Evolutionary conservation across 2,329 filamentous ascomycete species (phyloP).

Genomic region (Clarireedia hainanense): DNA sequence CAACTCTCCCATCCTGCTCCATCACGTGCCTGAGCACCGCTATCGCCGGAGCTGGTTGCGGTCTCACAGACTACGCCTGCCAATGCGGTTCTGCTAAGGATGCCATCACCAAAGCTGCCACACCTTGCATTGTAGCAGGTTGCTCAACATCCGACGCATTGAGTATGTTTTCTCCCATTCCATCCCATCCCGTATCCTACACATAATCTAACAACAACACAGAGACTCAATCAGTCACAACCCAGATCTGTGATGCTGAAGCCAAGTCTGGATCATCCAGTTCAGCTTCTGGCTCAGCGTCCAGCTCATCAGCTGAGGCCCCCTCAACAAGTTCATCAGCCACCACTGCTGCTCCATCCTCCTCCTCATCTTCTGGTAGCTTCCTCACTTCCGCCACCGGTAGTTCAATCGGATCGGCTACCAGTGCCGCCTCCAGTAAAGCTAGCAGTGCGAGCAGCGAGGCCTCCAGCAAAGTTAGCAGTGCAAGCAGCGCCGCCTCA

Average conservation of each 20-base stretch:
- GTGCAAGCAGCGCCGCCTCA: background rate
- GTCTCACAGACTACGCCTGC: slow-evolving; percentile 17
- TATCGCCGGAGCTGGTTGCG: slow-evolving; percentile 15
- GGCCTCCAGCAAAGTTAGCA: background rate
- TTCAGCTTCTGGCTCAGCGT: background rate
- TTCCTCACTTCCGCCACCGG: background rate
- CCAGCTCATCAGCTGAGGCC: background rate
- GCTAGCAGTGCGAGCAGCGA: background rate
- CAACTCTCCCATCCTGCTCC: slow-evolving; percentile 20
- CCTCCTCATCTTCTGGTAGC: background rate
- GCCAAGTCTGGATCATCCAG: slow-evolving; percentile 5
- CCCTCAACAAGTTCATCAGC: background rate
- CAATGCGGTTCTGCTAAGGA: slow-evolving; percentile 16
- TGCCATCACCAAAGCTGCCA: slow-evolving; percentile 15
- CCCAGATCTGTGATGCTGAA: background rate
- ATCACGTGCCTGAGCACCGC: slow-evolving; percentile 17
- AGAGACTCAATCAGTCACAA: background rate
- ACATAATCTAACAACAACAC: background rate
- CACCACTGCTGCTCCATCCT: background rate
- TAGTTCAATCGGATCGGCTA: background rate
- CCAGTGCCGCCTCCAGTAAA: background rate
- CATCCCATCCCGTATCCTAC: background rate
- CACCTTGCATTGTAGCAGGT: slow-evolving; percentile 17
- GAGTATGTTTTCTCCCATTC: slow-evolving; percentile 15
- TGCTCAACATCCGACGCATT: slow-evolving; percentile 18